Base-by-base conservation (phyloP, 2,329 filamentous ascomycete genomes). In the Coniochaeta sp. region DNA sequence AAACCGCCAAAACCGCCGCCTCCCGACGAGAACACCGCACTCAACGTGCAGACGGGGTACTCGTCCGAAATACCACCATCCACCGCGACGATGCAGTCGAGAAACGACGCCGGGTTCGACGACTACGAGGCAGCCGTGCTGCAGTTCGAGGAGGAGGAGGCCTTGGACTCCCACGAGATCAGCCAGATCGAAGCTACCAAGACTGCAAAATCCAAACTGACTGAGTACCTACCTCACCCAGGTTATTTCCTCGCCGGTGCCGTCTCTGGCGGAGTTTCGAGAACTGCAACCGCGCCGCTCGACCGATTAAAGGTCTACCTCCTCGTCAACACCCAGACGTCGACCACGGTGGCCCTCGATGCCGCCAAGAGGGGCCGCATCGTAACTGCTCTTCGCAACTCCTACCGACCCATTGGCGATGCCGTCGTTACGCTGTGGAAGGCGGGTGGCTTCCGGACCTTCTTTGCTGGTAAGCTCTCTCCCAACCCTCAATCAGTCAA, bases 161-260 rank as follows among this genome's bases (percentile, higher is more conserved):
- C 57, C 52, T 46, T 53, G 50, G 53, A 53, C 52, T 51, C 48
- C 47, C 53, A 48, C 49, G 52, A 58, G 31, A 49, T 58, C 55
- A 58, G 58, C 52, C 61, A 60, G 59, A 57, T 52, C 61, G 63
- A 65, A 53, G 63, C 63, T 63, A 59, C 62, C 55, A 64, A 64
- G 60, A 58, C 54, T 55, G 62, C 67, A 69, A 75, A 75, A 68
- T 68, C 66, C 66, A 74, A 68, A 75, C 81, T 85, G 75, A 84
- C 81, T 68, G 74, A 77, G 67, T 78, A 86, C 77, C 76, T 90
- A 70, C 89, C 88, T 70, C 82, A 90, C 83, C 79, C 87, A 95
- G 94, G 94, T 80, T 99, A 97, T 74, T 99, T 97, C 72, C 72
- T 95, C 73, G 94, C 94, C 68, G 94, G 94, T 77, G 94, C 91